These are phyloP conservation scores for Viola pubescens DNA, from an alignment of 441 rosid genomes.

Conservation along the genomic window DNA sequence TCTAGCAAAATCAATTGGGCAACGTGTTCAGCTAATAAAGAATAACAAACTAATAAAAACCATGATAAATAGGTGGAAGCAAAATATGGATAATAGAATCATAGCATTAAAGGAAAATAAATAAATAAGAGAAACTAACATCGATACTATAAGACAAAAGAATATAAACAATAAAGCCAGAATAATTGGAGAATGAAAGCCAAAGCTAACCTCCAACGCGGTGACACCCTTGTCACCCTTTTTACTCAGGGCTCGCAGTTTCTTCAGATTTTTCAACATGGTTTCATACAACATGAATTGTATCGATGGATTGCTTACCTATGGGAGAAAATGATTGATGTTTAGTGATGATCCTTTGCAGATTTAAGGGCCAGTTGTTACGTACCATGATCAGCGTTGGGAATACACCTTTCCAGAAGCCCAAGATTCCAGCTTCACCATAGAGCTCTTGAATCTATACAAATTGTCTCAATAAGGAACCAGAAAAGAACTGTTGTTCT, in stretches of 20 bases:
- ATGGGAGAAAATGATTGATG: conserved; percentile 18
- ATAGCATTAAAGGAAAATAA: neutral
- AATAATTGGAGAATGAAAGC: conserved; percentile 6
- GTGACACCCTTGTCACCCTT: conserved; percentile 49
- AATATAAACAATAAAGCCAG: neutral
- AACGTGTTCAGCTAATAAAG: conserved; percentile 13
- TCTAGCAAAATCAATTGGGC: conserved; percentile 30
- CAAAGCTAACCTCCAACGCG: conserved; percentile 64
- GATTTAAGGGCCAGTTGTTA: conserved; percentile 21
- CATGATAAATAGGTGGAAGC: neutral
- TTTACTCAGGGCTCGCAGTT: conserved; percentile 35
- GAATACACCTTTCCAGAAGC: conserved; percentile 92
- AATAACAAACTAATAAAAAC: neutral
- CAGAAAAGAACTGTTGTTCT: conserved; percentile 4
- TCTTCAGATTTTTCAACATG: conserved; percentile 74
- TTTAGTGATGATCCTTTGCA: conserved; percentile 26
- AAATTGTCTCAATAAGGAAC: conserved; percentile 16
- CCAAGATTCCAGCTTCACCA: conserved; percentile 73
- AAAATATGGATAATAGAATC: neutral
- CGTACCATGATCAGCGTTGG: conserved; percentile 94
- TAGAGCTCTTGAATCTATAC: conserved; percentile 75
- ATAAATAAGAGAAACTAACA: too few relatives aligned
- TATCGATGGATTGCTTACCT: conserved; percentile 96
- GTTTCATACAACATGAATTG: conserved; percentile 96
- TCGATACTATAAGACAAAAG: neutral